Evolutionary conservation across 2,329 filamentous ascomycete genomes (phyloP), one percentile per base, ranked within the genome.

Genomic region (Diaporthe amygdali): DNA sequence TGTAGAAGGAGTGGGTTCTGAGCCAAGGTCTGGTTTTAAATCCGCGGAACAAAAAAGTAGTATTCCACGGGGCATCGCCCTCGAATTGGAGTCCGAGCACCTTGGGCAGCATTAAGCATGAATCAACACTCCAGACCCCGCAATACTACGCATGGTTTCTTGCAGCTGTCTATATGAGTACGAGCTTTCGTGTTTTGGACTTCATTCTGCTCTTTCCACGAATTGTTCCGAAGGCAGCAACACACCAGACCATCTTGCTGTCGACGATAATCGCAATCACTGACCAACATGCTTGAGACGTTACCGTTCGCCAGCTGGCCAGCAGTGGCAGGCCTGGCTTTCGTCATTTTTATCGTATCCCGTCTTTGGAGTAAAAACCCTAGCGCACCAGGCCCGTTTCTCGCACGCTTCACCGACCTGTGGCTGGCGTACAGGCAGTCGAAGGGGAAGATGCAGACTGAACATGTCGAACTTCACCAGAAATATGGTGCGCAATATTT

Each of bases 401-500:
- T 55, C 30, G 68, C 68, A 15, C 39, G 59, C 5, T 66, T 70
- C 49, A 66, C 32, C 34, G 46, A 66, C 49, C 10, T 66, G 15
- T 70, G 68, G 68, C 22, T 49, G 30, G 49, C 59, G 6, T 56
- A 66, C 49, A n/a, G 22, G 17, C 41, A 55, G 49, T n/a, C 2
- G 6, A 55, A 49, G 32, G 68, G 68, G 22, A 32, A 70, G 17
- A 56, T 70, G 3, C 68, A 70, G 15, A 30, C 22, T 3, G 17
- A 70, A 5, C 49, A 70, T 20, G 39, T 70, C 15, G 49, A 66
- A 22, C 39, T 70, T 44, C 68, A 70, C 52, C n/a, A 55, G 10
- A 49, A 70, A 41, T 39, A 70, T 32, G 68, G 68, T 66, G 30
- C 15, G 68, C 9, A 22, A 17, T 1, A 22, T 17, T 1, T n/a